phyloP scores from a whole-genome alignment of 2,329 filamentous ascomycete genomes.

The Exutisphaerella laricina region DNA sequence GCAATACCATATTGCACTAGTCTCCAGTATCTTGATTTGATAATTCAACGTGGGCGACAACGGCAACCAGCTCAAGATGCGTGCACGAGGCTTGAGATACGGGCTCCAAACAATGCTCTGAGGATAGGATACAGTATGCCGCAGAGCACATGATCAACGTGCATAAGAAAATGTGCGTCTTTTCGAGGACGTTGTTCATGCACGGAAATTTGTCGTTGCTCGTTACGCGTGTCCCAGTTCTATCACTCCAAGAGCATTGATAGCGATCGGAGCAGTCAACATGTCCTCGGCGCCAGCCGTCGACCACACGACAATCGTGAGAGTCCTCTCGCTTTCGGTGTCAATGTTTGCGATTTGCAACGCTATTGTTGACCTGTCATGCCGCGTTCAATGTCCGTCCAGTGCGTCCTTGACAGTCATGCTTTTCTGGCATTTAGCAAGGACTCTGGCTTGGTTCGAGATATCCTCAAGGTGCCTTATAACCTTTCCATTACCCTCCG shows the following conservation, averaged over 20 bases:
- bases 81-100: too few species aligned
- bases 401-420: slow-evolving; percentile 32
- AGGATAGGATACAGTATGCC: too few species aligned
- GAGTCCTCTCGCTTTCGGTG: neutral
- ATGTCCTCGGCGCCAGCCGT: neutral
- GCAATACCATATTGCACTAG: too few species aligned
- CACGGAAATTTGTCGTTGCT: neutral
- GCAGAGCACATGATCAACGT: too few species aligned
- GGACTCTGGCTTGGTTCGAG: slow-evolving; percentile 54
- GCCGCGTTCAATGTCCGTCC: slow-evolving; percentile 25
- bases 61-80: too few species aligned
- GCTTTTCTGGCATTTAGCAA: slow-evolving; percentile 51
- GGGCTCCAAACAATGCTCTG: too few species aligned
- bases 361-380: neutral
- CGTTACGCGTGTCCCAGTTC: neutral
- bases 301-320: neutral
- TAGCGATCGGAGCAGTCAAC: neutral
- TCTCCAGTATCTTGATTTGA: too few species aligned
- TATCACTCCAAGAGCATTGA: neutral
- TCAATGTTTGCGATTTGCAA: neutral
- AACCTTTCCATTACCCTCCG: slow-evolving; percentile 57
- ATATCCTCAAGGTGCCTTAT: slow-evolving; percentile 53
- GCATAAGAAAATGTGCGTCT: too few species aligned
- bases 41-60: too few species aligned
- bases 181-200: too few species aligned